Evolutionary conservation across 805 yeast genomes (phyloP).

Genomic region (Myxozyma geophila): DNA sequence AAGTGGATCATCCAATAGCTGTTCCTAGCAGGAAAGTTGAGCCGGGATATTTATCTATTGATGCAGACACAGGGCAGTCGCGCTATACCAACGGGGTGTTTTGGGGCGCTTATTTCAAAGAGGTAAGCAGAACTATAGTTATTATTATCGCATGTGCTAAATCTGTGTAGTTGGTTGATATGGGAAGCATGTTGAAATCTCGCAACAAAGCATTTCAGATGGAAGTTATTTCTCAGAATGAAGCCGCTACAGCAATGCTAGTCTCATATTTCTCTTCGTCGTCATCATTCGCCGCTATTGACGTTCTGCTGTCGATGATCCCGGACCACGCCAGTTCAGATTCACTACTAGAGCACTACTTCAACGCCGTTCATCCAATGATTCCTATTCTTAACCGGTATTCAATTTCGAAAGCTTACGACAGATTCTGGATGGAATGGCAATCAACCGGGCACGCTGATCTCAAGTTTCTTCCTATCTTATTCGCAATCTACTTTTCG

Average conservation of each 20-base stretch:
- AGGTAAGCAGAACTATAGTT: constrained; percentile 11
- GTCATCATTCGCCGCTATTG: constrained; percentile 13
- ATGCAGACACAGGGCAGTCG: constrained; percentile 19
- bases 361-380: constrained; percentile 26
- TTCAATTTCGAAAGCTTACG: constrained; percentile 5
- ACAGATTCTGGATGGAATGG: constrained; percentile 16
- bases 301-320: constrained; percentile 5
- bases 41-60: constrained; percentile 25
- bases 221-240: constrained; percentile 21
- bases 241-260: constrained; percentile 15
- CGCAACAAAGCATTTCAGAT: constrained; percentile 14
- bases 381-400: constrained; percentile 20
- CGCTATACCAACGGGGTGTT: constrained; percentile 32
- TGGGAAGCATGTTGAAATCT: constrained; percentile 21
- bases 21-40: constrained; percentile 8
- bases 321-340: constrained; percentile 23
- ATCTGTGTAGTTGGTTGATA: constrained; percentile 17
- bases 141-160: background rate
- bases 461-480: constrained; percentile 12
- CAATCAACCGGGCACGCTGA: background rate
- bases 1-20: background rate
- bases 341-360: constrained; percentile 18
- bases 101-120: constrained; percentile 34
- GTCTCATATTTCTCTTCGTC: constrained; percentile 9
- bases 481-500: constrained; percentile 21